phyloP scores from a whole-genome alignment of 805 yeast genomes.

The Jamesozyma gamospora region DNA sequence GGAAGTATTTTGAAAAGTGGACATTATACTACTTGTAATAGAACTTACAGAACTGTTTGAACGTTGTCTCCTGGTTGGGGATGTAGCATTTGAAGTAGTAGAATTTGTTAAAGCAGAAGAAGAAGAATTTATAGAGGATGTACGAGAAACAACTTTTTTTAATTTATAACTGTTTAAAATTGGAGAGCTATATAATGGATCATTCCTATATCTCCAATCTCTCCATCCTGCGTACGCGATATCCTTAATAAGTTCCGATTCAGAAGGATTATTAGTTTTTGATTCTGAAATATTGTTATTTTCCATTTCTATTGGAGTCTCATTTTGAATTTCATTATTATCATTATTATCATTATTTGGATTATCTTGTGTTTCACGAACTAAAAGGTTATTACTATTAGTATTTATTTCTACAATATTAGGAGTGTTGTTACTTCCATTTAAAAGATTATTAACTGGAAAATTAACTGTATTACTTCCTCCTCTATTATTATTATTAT shows the following conservation, averaged over 20 bases:
- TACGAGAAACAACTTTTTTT: slow-evolving; percentile 15
- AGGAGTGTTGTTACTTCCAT: neutral
- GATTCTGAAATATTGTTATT: too few species aligned
- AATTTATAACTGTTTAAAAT: slow-evolving; percentile 25
- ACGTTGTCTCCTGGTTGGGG: slow-evolving; percentile 11
- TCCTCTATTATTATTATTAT: neutral
- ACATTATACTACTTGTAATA: slow-evolving; percentile 25
- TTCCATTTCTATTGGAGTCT: neutral
- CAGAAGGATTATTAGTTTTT: neutral
- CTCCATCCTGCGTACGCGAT: slow-evolving; percentile 73
- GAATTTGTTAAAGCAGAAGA: slow-evolving; percentile 6
- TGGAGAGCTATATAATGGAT: slow-evolving; percentile 48
- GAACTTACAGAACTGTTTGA: slow-evolving; percentile 25
- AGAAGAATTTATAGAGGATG: slow-evolving; percentile 16
- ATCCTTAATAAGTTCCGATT: slow-evolving; percentile 10
- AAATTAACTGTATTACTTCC: neutral
- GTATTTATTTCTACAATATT: neutral
- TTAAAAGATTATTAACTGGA: neutral
- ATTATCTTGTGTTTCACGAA: neutral
- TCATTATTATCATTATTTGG: neutral
- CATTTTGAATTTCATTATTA: neutral
- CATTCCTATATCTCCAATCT: slow-evolving; percentile 76
- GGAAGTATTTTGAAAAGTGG: slow-evolving; percentile 19
- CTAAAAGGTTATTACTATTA: neutral
- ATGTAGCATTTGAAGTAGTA: neutral